Conservation (phyloP, 1,139 yeast genomes). For the Taphrina communis region DNA sequence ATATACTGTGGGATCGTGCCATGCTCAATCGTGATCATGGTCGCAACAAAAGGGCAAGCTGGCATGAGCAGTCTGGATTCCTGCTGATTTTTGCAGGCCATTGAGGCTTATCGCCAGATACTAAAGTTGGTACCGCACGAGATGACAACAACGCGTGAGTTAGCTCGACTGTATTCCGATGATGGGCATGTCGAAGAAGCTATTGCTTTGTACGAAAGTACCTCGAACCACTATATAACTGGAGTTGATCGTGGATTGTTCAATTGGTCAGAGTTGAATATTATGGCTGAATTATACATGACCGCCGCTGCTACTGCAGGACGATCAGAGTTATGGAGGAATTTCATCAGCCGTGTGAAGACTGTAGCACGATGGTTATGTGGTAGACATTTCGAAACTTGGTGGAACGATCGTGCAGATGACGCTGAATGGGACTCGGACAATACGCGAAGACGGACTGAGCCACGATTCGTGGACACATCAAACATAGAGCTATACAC, state of each 20-base stretch:
- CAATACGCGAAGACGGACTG: conserved; percentile 59
- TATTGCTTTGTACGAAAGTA: conserved; percentile 72
- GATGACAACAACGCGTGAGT: conserved; percentile 66
- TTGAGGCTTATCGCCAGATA: conserved; percentile 69
- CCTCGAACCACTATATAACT: conserved; percentile 60
- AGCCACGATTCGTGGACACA: conserved; percentile 46
- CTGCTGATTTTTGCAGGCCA: conserved; percentile 55
- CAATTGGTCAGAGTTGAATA: conserved; percentile 88
- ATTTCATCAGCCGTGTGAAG: conserved; percentile 70
- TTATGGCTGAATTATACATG: conserved; percentile 76
- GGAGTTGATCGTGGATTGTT: conserved; percentile 54
- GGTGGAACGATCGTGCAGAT: conserved; percentile 79
- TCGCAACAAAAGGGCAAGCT: conserved; percentile 54
- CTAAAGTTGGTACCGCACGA: conserved; percentile 67
- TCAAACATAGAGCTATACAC: conserved; percentile 48
- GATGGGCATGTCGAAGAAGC: conserved; percentile 82
- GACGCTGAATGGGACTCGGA: conserved; percentile 77
- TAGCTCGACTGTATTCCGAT: conserved; percentile 78
- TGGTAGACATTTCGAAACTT: conserved; percentile 66
- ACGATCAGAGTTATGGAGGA: conserved; percentile 59
- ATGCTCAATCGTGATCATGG: conserved; percentile 56
- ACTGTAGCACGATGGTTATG: conserved; percentile 84
- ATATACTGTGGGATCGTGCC: conserved; percentile 55
- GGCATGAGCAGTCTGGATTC: not conserved
- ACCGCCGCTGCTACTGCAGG: conserved; percentile 54